Percentiles rank a stretch among this genome's conserved stretches.
These are phyloP conservation scores for Rickenella mellea DNA, from an alignment of 768 basidiomycete species.

Conservation along the genomic window DNA sequence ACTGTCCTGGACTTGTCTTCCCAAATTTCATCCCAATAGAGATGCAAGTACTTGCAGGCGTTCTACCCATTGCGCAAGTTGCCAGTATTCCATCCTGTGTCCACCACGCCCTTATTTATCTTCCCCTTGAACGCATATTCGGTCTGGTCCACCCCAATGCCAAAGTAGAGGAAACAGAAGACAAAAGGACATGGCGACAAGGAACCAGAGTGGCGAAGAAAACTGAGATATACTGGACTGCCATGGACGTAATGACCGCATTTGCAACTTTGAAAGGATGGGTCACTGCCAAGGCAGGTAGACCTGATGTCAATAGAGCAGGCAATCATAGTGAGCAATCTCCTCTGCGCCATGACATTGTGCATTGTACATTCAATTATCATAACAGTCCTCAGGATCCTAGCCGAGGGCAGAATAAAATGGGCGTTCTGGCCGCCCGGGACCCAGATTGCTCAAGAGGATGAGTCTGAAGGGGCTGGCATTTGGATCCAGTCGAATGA, in stretches of 20 bases:
- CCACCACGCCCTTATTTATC: constrained; percentile 50
- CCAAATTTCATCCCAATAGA: constrained; percentile 79
- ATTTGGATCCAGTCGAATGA: constrained; percentile 46
- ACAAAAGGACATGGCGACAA: constrained; percentile 76
- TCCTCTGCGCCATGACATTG: not conserved
- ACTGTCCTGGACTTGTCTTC: constrained; percentile 93
- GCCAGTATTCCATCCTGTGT: constrained; percentile 80
- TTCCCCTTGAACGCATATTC: constrained; percentile 73
- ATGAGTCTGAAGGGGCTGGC: constrained; percentile 27
- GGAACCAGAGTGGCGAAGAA: constrained; percentile 19
- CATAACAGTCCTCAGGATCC: constrained; percentile 58
- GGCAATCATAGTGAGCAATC: constrained; percentile 76
- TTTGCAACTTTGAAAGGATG: constrained; percentile 73
- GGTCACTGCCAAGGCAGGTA: constrained; percentile 85
- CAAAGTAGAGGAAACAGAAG: constrained; percentile 27
- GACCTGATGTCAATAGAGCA: constrained; percentile 82
- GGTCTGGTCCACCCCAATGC: constrained; percentile 42
- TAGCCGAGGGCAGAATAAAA: constrained; percentile 70
- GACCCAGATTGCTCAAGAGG: constrained; percentile 17
- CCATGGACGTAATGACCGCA: constrained; percentile 74
- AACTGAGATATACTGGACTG: constrained; percentile 51
- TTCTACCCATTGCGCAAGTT: constrained; percentile 73
- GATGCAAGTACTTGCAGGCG: constrained; percentile 66
- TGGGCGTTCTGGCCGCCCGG: constrained; percentile 86
- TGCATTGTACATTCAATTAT: not conserved